These are phyloP conservation scores for Podaxis sp. DNA, from an alignment of 768 basidiomycete species.

Conservation along the genomic window DNA sequence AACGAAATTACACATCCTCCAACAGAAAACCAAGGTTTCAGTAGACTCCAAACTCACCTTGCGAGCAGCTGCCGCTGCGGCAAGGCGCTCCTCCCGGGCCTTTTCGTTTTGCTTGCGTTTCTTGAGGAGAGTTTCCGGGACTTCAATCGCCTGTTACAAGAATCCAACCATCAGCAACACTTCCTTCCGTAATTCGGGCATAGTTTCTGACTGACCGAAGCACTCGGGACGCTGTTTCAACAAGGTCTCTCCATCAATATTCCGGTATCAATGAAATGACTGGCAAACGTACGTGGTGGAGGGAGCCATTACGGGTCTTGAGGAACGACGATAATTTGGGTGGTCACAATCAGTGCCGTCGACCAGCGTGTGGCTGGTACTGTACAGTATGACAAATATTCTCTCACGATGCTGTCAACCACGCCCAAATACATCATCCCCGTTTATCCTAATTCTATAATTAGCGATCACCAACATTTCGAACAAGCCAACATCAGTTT, in stretches of 20 bases:
- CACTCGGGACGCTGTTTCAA: conserved; percentile 45
- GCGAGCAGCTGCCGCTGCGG: conserved; percentile 76
- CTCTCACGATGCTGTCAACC: conserved; percentile 17
- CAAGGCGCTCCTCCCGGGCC: conserved; percentile 89
- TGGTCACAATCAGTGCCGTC: conserved; percentile 17
- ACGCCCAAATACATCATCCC: not conserved
- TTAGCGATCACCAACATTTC: not conserved
- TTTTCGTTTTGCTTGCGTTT: conserved; percentile 98
- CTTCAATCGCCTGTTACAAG: conserved; percentile 74
- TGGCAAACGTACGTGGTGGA: conserved; percentile 47
- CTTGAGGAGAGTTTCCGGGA: conserved; percentile 99
- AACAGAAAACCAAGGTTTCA: conserved; percentile 15
- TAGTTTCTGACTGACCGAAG: conserved; percentile 42
- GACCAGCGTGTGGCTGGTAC: conserved; percentile 34
- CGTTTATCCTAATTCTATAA: not conserved
- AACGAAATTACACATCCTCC: conserved; percentile 81
- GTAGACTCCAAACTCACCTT: conserved; percentile 59
- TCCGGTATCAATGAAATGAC: not conserved
- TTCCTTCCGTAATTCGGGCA: conserved; percentile 11
- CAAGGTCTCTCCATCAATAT: conserved; percentile 11
- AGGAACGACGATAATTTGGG: conserved; percentile 35
- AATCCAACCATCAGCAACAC: conserved; percentile 20
- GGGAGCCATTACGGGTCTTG: conserved; percentile 52
- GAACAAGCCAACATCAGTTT: not conserved
- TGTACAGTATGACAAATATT: conserved; percentile 39